A percentile compares a stretch with the other conserved stretches of the same genome.
Conservation (phyloP, 768 basidiomycete genomes). For the Amanita rubescens region DNA sequence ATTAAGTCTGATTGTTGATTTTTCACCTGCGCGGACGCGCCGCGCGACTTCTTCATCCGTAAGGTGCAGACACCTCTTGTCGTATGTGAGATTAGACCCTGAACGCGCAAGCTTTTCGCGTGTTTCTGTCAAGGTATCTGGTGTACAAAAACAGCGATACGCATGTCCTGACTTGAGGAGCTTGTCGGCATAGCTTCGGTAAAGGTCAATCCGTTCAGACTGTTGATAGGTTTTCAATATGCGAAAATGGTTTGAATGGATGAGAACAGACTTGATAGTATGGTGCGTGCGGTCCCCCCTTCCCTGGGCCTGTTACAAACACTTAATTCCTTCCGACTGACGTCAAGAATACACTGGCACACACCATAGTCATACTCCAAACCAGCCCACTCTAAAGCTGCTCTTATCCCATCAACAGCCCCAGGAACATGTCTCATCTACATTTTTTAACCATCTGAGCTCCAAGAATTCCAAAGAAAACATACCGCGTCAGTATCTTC, state of each 20-base stretch:
- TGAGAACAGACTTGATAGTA: constrained; percentile 65
- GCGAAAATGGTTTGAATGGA: not conserved
- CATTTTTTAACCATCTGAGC: not conserved
- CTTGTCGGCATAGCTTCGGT: constrained; percentile 62
- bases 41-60: constrained; percentile 81
- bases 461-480: not conserved
- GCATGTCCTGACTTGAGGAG: constrained; percentile 84
- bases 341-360: constrained; percentile 14
- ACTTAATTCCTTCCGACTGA: not conserved
- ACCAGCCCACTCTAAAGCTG: constrained; percentile 84
- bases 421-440: constrained; percentile 79
- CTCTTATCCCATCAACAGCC: constrained; percentile 73
- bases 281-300: constrained; percentile 69
- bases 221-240: constrained; percentile 20
- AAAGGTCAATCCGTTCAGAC: constrained; percentile 88
- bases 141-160: constrained; percentile 92
- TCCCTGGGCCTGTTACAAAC: constrained; percentile 58
- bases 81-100: constrained; percentile 79
- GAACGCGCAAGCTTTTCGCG: constrained; percentile 63
- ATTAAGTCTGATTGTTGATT: constrained; percentile 80
- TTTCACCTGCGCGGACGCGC: constrained; percentile 67
- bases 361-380: constrained; percentile 86
- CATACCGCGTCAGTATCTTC: constrained; percentile 93
- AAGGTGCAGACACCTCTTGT: constrained; percentile 81
- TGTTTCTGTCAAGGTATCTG: constrained; percentile 58